Evolutionary conservation across 108 stramenopile genomes (phyloP), one percentile per base, ranked within the genome.

Genomic region (Stephanodiscus minutulus): DNA sequence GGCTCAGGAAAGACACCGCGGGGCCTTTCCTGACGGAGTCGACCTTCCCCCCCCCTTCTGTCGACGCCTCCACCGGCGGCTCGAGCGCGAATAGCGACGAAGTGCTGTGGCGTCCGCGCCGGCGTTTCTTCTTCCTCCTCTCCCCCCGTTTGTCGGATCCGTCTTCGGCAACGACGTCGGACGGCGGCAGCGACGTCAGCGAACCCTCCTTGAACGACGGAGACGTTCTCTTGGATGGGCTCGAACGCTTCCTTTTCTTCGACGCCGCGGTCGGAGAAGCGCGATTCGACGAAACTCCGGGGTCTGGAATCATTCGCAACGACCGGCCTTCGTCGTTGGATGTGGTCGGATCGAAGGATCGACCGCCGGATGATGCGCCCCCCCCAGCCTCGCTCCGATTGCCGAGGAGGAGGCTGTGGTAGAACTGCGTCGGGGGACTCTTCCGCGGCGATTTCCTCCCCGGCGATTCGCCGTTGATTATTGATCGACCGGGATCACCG

Each of bases 381-480:
- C 3, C 48, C 3, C 20, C 50, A 20, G 5, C 4, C 21, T 28
- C 60, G 29, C 60, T 61, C 2, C 6, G 31, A 53, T 36, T 36
- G 2, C 27, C 54, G 2, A 10, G 43, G 46, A 10, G 43, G 46
- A 63, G 43, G 62, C 25, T 47, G 29, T 35, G 57, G 35, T 58
- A 58, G 15, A 58, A 58, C 29, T 58, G 57, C 18, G 57, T 58
- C 29, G 57, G 2, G 1, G 35, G 33, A 29, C 31, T 35, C 57
- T 58, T 35, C 20, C 66, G 66, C 55, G 66, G 66, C 41, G 66
- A 68, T 57, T 50, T 56, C 56, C 66, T 54, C 20, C 41, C 55
- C 27, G 54, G 28, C 39, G 3, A 25, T 37, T 35, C 5, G 33
- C n/a, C 15, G 13, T 36, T 27, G 57, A 29, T 58, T 2, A 15